Evolutionary conservation across 805 yeast species (phyloP), one percentile per base, ranked within the genome.

Genomic region (Nakazawaea ishiwadae): DNA sequence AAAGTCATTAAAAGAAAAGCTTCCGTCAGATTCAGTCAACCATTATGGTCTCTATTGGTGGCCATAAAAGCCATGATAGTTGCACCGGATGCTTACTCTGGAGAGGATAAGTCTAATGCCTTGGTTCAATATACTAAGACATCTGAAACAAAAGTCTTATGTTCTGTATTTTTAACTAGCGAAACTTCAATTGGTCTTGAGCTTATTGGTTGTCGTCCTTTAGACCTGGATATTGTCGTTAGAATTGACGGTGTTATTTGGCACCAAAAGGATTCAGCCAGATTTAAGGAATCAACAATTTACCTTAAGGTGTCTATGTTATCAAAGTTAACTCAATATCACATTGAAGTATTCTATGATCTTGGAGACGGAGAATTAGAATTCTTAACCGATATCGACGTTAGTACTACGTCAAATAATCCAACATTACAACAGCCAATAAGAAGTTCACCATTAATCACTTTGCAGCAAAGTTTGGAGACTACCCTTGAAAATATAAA

Each of bases 221-320:
- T 58, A 34, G 63, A 66, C 41, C 68, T 69, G 37, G 70, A 61
- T 41, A 54, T 72, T 5, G 60, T 66, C 35, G 70, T 69, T 10
- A 59, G 66, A 41, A 86, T 82, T 4, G 81, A 82, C 51, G 87
- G 86, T 17, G 71, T 81, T 17, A 68, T 75, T 11, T 82, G 89
- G 89, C 73, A 79, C 19, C 86, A 80, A 52, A 77, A 78, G 1
- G 68, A 79, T 0, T 66, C 75, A 29, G 44, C 30, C 14, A 35
- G 24, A n/a, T 40, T 35, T 17, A 40, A 35, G n/a, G 44, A 40
- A 15, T 35, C 44, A 11, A 40, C 44, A 3, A 20, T 40, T 12
- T 40, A 40, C 17, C 39, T 40, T 9, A 35, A 35, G 20, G 23
- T 40, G 5, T 35, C 39, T 5, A 40, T 40, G 44, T 31, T 82